Evolutionary conservation across 495 filamentous ascomycete genomes (phyloP), one percentile per base, ranked within the genome.

Genomic region (Bombardia bombarda): DNA sequence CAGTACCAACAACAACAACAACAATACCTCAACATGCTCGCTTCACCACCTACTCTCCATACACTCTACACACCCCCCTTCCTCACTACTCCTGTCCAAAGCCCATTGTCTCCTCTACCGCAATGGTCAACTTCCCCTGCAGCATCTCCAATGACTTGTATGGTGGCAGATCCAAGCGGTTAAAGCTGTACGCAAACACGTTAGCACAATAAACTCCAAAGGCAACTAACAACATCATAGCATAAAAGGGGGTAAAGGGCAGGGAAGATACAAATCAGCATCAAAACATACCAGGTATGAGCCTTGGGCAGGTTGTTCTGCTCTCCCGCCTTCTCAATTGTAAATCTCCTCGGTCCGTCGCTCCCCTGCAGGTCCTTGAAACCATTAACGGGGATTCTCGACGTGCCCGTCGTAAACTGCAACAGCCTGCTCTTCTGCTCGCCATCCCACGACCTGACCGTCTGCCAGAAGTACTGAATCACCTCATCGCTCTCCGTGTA

Each of bases 351-450:
- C 10, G 92, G 92, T 12, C 92, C 92, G 62, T 99, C 92, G 42
- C 88, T 95, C 24, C 92, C 92, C 67, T 99, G 92, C 46, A 99
- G 73, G 69, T 99, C 92, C 73, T 99, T 99, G 77, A 99, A 99
- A 17, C 92, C 92, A 66, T 99, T 99, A 67, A 99, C 92, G 9
- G 92, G 92, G 50, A 99, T 99, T 63, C 92, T 84, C 21, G 87
- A 94, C 20, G 92, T 99, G 56, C 92, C 92, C 19, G 92, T 99
- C 16, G 92, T 90, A 60, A 97, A 99, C 65, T 99, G 92, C 43
- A 99, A 72, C 50, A 99, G 68, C 45, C 92, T 81, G 21, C 87
- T 93, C 74, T 99, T 99, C 59, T 97, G 93, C 62, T 99, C 92
- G 14, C 90, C 87, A 60, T 99, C 92, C 92, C 93, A 97, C 49